A percentile compares a stretch with the other conserved stretches of the same genome.
Evolutionary conservation across 2,329 filamentous ascomycete species (phyloP).

Genomic region (Fusarium robinianum): DNA sequence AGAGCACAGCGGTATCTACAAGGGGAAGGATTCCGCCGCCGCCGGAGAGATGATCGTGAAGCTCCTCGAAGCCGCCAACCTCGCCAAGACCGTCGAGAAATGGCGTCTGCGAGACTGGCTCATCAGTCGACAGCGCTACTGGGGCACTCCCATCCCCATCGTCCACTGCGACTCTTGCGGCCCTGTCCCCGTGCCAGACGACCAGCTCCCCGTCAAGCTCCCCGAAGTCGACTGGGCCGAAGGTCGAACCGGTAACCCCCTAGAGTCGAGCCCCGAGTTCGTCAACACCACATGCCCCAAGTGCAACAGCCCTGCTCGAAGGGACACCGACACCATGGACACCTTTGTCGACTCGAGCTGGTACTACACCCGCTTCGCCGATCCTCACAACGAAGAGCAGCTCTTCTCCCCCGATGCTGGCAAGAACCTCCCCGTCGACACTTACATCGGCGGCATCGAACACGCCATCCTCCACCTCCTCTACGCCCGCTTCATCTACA

Average conservation of each 20-base stretch:
- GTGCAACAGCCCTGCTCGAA: conserved; percentile 70
- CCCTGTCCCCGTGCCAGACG: conserved; percentile 74
- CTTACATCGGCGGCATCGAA: conserved; percentile 89
- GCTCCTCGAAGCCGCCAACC: conserved; percentile 56
- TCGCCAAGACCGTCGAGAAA: conserved; percentile 68
- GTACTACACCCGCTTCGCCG: conserved; percentile 84
- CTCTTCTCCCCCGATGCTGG: conserved; percentile 67
- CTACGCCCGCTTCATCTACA: conserved; percentile 89
- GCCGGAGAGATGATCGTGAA: conserved; percentile 65
- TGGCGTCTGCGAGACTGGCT: conserved; percentile 90
- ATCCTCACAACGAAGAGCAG: conserved; percentile 65
- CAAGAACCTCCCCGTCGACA: conserved; percentile 72
- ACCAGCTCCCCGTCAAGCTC: conserved; percentile 76
- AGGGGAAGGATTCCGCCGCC: conserved; percentile 64
- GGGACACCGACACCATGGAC: conserved; percentile 95
- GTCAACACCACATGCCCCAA: conserved; percentile 75
- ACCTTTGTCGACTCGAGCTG: conserved; percentile 95
- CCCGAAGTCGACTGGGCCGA: conserved; percentile 72
- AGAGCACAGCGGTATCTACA: conserved; percentile 65
- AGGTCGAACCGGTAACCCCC: conserved; percentile 74
- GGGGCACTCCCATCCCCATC: conserved; percentile 89
- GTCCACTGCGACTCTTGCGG: conserved; percentile 80
- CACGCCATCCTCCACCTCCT: conserved; percentile 89
- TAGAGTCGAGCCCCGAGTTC: conserved; percentile 74
- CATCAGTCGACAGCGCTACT: conserved; percentile 89